phyloP scores from a whole-genome alignment of 2,329 filamentous ascomycete genomes.

The Trichothecium roseum region DNA sequence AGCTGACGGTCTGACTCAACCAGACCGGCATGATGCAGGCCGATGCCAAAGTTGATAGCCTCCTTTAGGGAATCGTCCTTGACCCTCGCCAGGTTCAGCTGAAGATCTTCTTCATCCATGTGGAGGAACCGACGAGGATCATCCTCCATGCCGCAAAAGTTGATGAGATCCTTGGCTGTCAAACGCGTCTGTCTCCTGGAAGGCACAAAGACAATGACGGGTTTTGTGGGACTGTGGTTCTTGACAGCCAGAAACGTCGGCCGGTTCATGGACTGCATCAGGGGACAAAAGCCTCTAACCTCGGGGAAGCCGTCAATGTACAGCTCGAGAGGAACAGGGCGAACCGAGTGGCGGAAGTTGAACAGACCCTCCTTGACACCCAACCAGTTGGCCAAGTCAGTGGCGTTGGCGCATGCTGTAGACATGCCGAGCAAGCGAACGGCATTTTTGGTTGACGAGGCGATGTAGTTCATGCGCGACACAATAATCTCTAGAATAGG shows the following conservation, averaged over 20 bases:
- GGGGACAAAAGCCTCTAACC: slow-evolving; percentile 84
- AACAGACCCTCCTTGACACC: slow-evolving; percentile 92
- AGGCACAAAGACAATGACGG: slow-evolving; percentile 96
- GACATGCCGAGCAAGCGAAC: slow-evolving; percentile 97
- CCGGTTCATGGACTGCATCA: slow-evolving; percentile 99
- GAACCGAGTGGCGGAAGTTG: slow-evolving; percentile 95
- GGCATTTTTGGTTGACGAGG: slow-evolving; percentile 78
- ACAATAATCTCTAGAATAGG: slow-evolving; percentile 98
- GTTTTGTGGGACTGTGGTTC: slow-evolving; percentile 89
- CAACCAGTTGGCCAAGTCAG: slow-evolving; percentile 89
- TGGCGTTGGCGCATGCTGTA: slow-evolving; percentile 92
- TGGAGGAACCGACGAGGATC: slow-evolving; percentile 86
- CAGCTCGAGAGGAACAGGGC: slow-evolving; percentile 88
- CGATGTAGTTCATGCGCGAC: slow-evolving; percentile 95
- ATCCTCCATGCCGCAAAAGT: slow-evolving; percentile 96
- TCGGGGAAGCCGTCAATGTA: slow-evolving; percentile 98
- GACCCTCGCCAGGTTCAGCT: slow-evolving; percentile 76
- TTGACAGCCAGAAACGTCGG: slow-evolving; percentile 96
- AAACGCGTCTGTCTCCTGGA: slow-evolving; percentile 89
- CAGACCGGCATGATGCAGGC: slow-evolving; percentile 90
- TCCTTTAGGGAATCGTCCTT: slow-evolving; percentile 91
- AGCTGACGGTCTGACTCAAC: slow-evolving; percentile 89
- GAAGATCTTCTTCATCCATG: slow-evolving; percentile 91
- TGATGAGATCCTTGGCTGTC: slow-evolving; percentile 93
- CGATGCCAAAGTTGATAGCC: slow-evolving; percentile 94